Conservation (phyloP, 257 asterid species). For the Gynochthodes officinalis region DNA sequence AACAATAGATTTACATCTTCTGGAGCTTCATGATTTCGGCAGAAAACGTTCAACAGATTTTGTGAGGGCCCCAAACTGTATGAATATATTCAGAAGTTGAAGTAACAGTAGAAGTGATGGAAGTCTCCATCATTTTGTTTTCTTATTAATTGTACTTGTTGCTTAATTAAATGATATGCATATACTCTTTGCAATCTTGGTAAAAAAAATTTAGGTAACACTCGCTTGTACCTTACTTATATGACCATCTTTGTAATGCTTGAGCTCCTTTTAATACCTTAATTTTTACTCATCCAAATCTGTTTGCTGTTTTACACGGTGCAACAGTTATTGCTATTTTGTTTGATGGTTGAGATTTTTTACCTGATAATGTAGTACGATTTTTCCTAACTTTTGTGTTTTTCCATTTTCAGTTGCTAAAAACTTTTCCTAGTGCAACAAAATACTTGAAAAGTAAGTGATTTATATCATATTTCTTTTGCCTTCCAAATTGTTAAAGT, state of each 20-base stretch:
- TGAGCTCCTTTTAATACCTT: background rate
- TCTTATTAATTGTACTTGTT: background rate
- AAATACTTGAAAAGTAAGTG: slow-evolving; percentile 76
- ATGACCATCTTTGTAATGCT: background rate
- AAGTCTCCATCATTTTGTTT: background rate
- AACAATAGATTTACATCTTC: background rate
- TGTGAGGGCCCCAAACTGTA: background rate
- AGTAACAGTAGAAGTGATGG: background rate
- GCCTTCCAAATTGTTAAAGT: background rate
- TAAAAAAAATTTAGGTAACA: background rate
- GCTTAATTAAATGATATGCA: background rate
- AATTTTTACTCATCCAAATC: no score
- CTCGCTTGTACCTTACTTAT: background rate
- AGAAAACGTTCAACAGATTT: background rate
- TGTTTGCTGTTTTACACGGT: background rate
- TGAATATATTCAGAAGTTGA: background rate
- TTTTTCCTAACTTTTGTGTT: slow-evolving; percentile 25
- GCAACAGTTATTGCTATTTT: background rate
- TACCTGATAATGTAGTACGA: background rate
- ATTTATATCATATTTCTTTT: background rate
- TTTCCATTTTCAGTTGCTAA: slow-evolving; percentile 63
- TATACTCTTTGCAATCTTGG: background rate
- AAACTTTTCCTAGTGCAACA: slow-evolving; percentile 67
- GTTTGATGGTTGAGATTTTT: background rate
- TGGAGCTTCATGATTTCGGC: background rate